Evolutionary conservation across 2,329 filamentous ascomycete genomes (phyloP).

Genomic region (Colletotrichum gloeosporioides): DNA sequence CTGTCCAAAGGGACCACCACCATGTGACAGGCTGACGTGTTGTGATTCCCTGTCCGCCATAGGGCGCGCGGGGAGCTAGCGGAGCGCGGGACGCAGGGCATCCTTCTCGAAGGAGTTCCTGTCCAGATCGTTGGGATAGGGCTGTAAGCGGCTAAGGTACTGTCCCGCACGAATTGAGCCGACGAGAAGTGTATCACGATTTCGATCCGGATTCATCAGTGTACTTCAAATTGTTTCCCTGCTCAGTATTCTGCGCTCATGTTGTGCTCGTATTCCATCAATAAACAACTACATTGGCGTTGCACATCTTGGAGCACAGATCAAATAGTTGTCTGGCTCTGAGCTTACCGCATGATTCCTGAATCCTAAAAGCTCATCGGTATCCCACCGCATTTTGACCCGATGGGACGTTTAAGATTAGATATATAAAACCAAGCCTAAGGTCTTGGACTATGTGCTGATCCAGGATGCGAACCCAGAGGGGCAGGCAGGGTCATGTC

Average conservation of each 20-base stretch:
- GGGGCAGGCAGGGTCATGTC: not conserved
- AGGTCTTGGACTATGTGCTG: not conserved
- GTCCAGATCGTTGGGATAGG: not conserved
- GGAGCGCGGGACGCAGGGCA: not conserved
- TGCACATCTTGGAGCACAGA: not conserved
- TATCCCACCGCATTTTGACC: not conserved
- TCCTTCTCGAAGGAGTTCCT: not conserved
- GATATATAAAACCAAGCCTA: not conserved
- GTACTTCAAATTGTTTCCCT: accelerated
- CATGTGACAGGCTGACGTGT: not conserved
- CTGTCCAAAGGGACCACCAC: not conserved
- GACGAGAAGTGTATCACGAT: not conserved
- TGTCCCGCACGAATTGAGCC: not conserved
- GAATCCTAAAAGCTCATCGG: not conserved
- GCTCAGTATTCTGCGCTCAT: accelerated
- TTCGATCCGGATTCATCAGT: accelerated
- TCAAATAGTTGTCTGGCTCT: not conserved
- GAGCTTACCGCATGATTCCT: not conserved
- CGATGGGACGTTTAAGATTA: not conserved
- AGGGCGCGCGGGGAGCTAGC: not conserved
- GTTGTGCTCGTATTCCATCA: not conserved
- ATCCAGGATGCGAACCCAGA: not conserved
- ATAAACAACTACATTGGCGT: not conserved
- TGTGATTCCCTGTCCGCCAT: not conserved
- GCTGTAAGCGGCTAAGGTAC: not conserved